These are phyloP conservation scores for Grifola frondosa DNA, from an alignment of 1,284 basidiomycete genomes.

Conservation along the genomic window DNA sequence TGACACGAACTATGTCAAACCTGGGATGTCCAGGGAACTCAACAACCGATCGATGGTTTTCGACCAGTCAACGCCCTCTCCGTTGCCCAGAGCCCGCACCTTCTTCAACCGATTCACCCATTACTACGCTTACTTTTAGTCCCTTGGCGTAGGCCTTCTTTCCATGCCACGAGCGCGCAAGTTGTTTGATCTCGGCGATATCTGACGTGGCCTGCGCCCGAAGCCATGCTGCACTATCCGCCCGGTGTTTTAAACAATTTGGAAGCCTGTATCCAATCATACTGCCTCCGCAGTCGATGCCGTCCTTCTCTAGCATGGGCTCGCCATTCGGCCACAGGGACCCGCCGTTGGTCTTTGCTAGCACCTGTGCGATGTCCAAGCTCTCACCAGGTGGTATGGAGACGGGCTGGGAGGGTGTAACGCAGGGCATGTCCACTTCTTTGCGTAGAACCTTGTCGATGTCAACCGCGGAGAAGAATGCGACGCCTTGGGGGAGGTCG, in stretches of 20 bases:
- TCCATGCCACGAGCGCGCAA: constrained; percentile 53
- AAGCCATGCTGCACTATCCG: constrained; percentile 60
- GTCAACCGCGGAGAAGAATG: constrained; percentile 97
- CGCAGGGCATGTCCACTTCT: constrained; percentile 94
- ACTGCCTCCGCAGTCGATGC: constrained; percentile 15
- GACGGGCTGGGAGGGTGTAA: constrained; percentile 88
- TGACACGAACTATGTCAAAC: background rate
- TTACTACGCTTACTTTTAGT: constrained; percentile 6
- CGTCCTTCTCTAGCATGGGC: constrained; percentile 44
- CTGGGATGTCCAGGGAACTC: constrained; percentile 15
- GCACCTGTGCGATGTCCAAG: constrained; percentile 69
- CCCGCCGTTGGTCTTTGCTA: constrained; percentile 68
- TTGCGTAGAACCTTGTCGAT: constrained; percentile 91
- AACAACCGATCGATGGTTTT: constrained; percentile 24
- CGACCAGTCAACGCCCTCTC: constrained; percentile 25
- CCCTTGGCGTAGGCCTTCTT: constrained; percentile 18
- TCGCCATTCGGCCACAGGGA: constrained; percentile 58
- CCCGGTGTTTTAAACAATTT: constrained; percentile 63
- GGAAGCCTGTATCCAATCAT: constrained; percentile 51
- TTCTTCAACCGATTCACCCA: constrained; percentile 20
- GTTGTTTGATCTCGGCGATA: constrained; percentile 63
- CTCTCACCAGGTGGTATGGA: constrained; percentile 87
- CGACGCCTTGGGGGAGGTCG: constrained; percentile 90
- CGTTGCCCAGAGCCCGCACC: constrained; percentile 20
- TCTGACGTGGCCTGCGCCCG: constrained; percentile 72